Conservation (phyloP, 305 asterid genomes). For the Solanum hybrid region DNA sequence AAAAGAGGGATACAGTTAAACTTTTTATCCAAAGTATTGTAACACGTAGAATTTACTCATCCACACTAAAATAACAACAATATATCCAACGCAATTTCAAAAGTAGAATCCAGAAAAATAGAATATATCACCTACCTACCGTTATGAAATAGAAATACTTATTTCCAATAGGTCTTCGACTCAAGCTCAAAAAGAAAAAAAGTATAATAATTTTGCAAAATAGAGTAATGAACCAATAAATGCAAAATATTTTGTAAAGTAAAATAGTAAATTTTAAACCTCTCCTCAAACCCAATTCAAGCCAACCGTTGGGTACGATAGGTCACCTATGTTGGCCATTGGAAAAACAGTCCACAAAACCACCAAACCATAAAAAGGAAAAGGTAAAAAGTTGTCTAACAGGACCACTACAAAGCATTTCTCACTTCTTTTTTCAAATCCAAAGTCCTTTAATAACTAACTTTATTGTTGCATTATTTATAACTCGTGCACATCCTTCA, state of each 20-base stretch:
- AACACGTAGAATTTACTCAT: not conserved
- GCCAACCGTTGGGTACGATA: not conserved
- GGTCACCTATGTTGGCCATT: not conserved
- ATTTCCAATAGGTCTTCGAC: not conserved
- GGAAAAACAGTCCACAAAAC: not conserved
- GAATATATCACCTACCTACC: not conserved
- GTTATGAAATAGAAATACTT: not conserved
- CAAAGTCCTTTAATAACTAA: not conserved
- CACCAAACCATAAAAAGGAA: not conserved
- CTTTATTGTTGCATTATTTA: not conserved
- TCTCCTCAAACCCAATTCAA: not conserved
- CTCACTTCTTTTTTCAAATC: not conserved
- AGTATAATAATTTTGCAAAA: not conserved
- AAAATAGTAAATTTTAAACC: not conserved
- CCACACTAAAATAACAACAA: not conserved
- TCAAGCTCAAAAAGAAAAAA: not conserved
- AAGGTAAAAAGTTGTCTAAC: not conserved
- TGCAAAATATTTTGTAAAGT: not conserved
- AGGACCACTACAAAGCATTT: not conserved
- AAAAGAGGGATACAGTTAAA: not conserved
- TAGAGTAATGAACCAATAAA: not conserved
- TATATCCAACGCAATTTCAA: not conserved
- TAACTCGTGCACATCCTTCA: not conserved
- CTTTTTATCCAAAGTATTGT: not conserved
- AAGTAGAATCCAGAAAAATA: not conserved